A percentile compares a stretch with the other conserved stretches of the same genome.
These are phyloP conservation scores for Suillus subluteus DNA, from an alignment of 768 basidiomycete species.

Conservation along the genomic window DNA sequence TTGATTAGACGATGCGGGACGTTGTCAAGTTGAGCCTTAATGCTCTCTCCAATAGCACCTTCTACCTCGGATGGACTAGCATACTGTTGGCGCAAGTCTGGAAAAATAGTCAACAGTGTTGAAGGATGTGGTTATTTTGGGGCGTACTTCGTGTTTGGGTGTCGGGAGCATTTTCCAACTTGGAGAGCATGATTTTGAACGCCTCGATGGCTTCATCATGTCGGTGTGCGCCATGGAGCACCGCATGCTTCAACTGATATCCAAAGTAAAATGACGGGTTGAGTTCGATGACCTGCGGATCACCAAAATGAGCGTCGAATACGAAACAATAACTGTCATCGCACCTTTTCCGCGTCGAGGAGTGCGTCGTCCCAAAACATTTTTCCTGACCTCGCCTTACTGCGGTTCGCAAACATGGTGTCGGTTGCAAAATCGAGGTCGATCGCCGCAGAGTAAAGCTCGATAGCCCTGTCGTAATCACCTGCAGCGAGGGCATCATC, in stretches of 20 bases:
- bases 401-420: neutral
- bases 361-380: neutral
- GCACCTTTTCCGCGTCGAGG: neutral
- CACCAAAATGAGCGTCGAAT: neutral
- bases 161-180: neutral
- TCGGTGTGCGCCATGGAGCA: neutral
- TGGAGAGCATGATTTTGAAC: neutral
- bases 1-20: neutral
- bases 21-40: neutral
- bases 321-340: neutral
- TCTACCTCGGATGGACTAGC: neutral
- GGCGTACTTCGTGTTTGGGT: neutral
- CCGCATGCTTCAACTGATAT: neutral
- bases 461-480: neutral
- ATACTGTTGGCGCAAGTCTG: neutral
- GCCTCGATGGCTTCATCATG: neutral
- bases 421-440: neutral
- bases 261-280: neutral
- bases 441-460: neutral
- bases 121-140: neutral
- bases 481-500: neutral
- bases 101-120: too few relatives aligned
- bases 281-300: neutral
- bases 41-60: neutral
- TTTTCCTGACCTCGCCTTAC: neutral